Evolutionary conservation across 441 rosid genomes (phyloP), one percentile per base, ranked within the genome.

Genomic region (Macaranga tanarius): DNA sequence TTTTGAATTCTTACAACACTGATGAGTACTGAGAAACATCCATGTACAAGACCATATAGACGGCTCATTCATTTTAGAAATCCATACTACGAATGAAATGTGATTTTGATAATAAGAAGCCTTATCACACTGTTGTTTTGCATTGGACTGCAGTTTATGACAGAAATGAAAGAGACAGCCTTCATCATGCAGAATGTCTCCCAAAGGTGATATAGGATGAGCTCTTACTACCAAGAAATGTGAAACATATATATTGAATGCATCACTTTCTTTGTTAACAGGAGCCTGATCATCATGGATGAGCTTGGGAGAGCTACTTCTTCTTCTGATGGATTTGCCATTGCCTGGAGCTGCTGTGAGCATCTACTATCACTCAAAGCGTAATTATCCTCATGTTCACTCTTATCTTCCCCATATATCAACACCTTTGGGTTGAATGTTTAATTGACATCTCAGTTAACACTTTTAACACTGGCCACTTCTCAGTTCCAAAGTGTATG

Each of bases 241-340:
- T 50, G 28, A 20, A 20, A n/a, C n/a, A n/a, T 13, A 12, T 52
- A 31, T 20, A 72, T 60, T 70, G 50, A 28, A 50, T 31, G 40
- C n/a, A 10, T 47, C 44, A 63, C 25, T 71, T 47, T 69, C 67
- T 68, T 51, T 75, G 61, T 73, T 77, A 10, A 63, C 79, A 95
- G 99, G 89, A 91, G 98, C 77, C 85, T 95, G 76, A 85, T 95
- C 78, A 83, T 95, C 58, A 86, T 91, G 92, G 99, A 95, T 71
- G 99, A 95, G 86, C 98, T 93, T 22, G 98, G 99, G 77, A 93
- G 98, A 86, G 99, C 98, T 58, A 95, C 99, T 74, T 90, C 98
- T 70, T 93, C 99, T 50, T 85, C 94, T 44, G 99, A 95, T 81
- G 97, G 97, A 77, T 85, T 90, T 81, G 90, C 97, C 71, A 86